phyloP scores from a whole-genome alignment of 495 filamentous ascomycete genomes.

The Penicillium egyptiacum region DNA sequence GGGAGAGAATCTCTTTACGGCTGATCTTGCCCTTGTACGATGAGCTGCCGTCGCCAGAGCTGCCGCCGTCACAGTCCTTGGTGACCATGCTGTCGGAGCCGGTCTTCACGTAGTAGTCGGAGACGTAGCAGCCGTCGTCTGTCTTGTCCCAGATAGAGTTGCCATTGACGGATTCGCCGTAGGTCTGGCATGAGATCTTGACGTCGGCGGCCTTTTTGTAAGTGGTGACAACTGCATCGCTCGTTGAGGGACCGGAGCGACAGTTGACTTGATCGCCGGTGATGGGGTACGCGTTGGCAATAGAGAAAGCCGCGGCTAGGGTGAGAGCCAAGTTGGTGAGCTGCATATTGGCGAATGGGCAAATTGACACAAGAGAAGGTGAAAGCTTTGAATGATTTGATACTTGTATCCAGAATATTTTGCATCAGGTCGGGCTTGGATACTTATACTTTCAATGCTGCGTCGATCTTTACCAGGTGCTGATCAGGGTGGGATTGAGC shows the following conservation, averaged over 20 bases:
- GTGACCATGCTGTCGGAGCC: conserved; percentile 18
- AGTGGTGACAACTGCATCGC: conserved; percentile 9
- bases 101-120: conserved; percentile 22
- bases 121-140: conserved; percentile 17
- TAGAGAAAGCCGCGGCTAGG: conserved; percentile 17
- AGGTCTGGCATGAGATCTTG: conserved; percentile 18
- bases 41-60: conserved; percentile 15
- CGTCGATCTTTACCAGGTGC: conserved; percentile 10
- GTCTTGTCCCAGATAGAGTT: conserved; percentile 21
- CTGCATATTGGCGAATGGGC: conserved; percentile 9
- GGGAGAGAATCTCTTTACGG: conserved; percentile 20
- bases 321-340: conserved; percentile 17
- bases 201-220: conserved; percentile 13
- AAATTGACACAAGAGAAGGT: neutral
- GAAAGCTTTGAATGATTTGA: neutral
- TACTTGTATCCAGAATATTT: conserved; percentile 7
- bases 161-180: conserved; percentile 14
- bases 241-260: conserved; percentile 16
- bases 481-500: neutral
- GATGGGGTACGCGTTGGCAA: conserved; percentile 17
- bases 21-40: conserved; percentile 20
- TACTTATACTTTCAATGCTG: conserved; percentile 12
- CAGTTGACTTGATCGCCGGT: conserved; percentile 11
- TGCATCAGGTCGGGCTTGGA: neutral
- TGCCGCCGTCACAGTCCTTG: conserved; percentile 12